Conservation (phyloP, 805 yeast genomes). For the Danielozyma ontarioensis region DNA sequence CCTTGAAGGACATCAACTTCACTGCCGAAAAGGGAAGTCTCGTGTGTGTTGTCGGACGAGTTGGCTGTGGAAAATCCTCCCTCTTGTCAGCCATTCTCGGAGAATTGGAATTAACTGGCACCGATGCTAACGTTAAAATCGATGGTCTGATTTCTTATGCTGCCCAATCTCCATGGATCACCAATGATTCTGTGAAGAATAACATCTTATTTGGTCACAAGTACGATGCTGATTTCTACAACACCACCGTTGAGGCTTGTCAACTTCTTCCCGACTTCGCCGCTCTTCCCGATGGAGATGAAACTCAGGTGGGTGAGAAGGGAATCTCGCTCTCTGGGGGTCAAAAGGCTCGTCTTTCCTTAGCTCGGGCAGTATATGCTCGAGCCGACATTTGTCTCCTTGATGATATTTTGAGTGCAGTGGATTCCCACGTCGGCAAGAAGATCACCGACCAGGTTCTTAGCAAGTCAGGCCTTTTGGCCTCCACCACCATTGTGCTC, state of each 20-base stretch:
- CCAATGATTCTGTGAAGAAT: conserved; percentile 46
- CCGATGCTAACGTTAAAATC: conserved; percentile 14
- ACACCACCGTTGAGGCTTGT: conserved; percentile 43
- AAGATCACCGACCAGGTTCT: conserved; percentile 46
- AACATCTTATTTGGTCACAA: conserved; percentile 48
- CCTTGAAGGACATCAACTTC: conserved; percentile 46
- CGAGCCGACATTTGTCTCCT: conserved; percentile 52
- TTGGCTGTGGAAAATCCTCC: conserved; percentile 66
- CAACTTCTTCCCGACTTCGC: conserved; percentile 44
- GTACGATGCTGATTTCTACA: conserved; percentile 37
- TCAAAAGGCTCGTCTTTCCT: conserved; percentile 57
- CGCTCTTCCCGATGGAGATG: conserved; percentile 48
- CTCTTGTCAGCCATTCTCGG: conserved; percentile 52
- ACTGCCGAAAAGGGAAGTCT: conserved; percentile 48
- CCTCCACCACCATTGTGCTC: conserved; percentile 48
- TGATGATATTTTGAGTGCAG: conserved; percentile 68
- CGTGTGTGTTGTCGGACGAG: conserved; percentile 60
- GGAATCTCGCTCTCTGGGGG: conserved; percentile 61
- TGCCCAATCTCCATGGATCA: conserved; percentile 54
- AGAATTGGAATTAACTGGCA: conserved; percentile 37
- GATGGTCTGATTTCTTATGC: conserved; percentile 53
- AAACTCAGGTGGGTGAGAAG: conserved; percentile 54
- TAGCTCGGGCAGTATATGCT: conserved; percentile 67
- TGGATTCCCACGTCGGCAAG: conserved; percentile 65
- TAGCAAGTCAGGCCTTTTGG: conserved; percentile 44